Base-by-base conservation (phyloP, 345 rosid species). In the Brassica juncea region DNA sequence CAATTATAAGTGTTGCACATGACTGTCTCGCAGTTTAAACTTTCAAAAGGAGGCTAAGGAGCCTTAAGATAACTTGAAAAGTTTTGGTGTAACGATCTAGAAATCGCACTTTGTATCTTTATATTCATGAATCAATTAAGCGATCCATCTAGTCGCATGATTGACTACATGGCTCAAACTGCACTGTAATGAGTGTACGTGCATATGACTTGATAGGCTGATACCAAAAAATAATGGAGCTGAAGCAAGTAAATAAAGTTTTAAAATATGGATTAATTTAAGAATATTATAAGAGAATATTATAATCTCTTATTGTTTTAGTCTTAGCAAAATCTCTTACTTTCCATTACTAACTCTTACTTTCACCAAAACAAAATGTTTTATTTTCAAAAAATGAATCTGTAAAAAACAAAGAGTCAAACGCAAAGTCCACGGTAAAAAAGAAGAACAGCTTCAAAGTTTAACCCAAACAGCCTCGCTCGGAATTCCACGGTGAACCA, bases 391-490 rank as follows among this genome's bases (percentile, higher is more conserved):
- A 27, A 68, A 44, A 0, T 69, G 55, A 47, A 47, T 47, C 6
- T 12, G 55, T 62, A 62, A 61, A 32, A 32, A 62, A 21, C 35
- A 11, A 61, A 8, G 9, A 69, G 34, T 68, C 69, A 77, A 61
- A 49, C 27, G 3, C 16, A 71, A 21, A 77, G 76, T 54, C 55
- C 2, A 68, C 47, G 28, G 10, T 62, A 27, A 2, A 10, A 10
- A 25, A 25, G n/a, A 25, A 59, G 7, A 34, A 60, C 15, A n/a
- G 85, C 71, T 81, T 82, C 82, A 58, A 85, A 91, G 66, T 75
- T 78, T 86, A 59, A 88, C 77, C 97, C 97, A 92, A 62, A 88
- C 80, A 42, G 86, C 91, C 1, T 28, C 81, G 81, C 97, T 86
- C 11, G 97, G 93, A 65, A 89, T 82, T 14, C 87, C 86, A 57